Evolutionary conservation across 2,329 filamentous ascomycete genomes (phyloP).

Genomic region (Pseudogymnoascus sp.): DNA sequence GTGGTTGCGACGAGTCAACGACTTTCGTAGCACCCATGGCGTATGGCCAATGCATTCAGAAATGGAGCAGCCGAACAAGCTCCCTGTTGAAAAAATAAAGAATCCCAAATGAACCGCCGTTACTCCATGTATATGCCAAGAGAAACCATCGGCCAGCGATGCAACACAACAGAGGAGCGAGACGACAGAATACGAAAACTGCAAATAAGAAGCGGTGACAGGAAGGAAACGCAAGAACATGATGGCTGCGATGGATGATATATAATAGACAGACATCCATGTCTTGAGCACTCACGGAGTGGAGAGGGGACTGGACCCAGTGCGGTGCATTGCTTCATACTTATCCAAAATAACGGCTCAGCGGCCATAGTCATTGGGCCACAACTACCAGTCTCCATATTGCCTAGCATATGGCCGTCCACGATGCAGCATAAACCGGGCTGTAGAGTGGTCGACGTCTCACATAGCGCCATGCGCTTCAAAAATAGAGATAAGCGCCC

Average conservation of each 20-base stretch:
- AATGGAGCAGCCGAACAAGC: not conserved
- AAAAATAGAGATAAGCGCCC: conserved; percentile 9
- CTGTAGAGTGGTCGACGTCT: not conserved
- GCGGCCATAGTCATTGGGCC: not conserved
- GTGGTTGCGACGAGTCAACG: not conserved
- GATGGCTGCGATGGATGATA: not conserved
- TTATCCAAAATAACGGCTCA: not conserved
- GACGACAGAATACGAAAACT: not conserved
- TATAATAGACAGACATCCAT: not conserved
- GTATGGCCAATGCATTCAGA: not conserved
- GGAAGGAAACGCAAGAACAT: not conserved
- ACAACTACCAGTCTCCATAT: conserved; percentile 2
- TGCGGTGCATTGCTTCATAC: not conserved
- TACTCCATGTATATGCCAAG: not conserved
- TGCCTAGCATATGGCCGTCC: not conserved
- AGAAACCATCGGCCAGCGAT: not conserved
- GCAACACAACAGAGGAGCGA: not conserved
- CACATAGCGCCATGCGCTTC: not conserved
- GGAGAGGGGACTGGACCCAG: not conserved
- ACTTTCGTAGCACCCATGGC: not conserved
- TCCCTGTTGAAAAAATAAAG: not conserved
- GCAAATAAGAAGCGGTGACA: not conserved
- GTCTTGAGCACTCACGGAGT: not conserved
- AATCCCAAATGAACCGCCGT: not conserved
- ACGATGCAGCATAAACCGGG: not conserved